Evolutionary conservation across 140 eudicot species (phyloP), one percentile per base, ranked within the genome.

Genomic region (Flaveria floridana): DNA sequence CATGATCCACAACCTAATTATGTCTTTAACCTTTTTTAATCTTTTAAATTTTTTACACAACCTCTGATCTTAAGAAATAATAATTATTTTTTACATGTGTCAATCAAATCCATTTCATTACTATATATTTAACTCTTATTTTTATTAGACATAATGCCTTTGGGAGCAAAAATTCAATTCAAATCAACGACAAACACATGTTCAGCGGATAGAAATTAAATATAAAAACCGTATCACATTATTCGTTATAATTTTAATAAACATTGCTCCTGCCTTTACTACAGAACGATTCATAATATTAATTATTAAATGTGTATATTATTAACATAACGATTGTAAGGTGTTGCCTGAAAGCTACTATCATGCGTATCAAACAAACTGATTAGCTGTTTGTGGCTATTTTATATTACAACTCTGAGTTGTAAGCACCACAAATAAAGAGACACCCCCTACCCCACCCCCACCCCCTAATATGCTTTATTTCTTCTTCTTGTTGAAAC

Each of bases 321-420:
- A 21, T 73, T 69, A 44, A 67, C 59, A 80, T 34, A 44, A 61
- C 71, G 75, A 55, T 72, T 78, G 74, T 66, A 79, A 68, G 76
- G 65, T 80, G 80, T 67, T 80, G 58, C 76, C 63, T 56, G 76
- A 57, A 80, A 80, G 76, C 71, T 65, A 73, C 69, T 26, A 74
- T 68, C 80, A 80, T 80, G 84, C 51, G 76, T 80, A 51, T 80
- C 80, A 67, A 80, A 50, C 80, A 80, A 74, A 80, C 80, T 69
- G 76, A 74, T 74, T 74, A 74, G 84, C 80, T 80, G 84, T 80
- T 74, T 58, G 61, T 74, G 76, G 59, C 67, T 59, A 73, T 65
- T 73, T 11, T 67, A 59, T 73, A 73, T 55, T 56, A 46, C 66
- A 74, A 48, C 64, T 80, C 59, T 80, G 84, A 80, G 84, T 80